Evolutionary conservation across 495 filamentous ascomycete species (phyloP).

Genomic region (Opeltia flavorubescens): DNA sequence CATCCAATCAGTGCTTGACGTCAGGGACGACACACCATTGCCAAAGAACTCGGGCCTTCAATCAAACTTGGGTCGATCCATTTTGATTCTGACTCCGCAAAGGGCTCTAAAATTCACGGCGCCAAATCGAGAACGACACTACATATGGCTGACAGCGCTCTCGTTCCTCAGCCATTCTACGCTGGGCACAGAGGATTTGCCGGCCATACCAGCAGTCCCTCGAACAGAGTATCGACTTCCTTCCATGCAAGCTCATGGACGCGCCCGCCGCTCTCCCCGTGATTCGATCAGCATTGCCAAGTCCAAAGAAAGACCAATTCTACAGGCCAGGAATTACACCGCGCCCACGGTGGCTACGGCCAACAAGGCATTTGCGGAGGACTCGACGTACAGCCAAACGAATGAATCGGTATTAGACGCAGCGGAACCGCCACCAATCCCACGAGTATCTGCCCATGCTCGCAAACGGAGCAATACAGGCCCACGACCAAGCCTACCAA

Average conservation of each 20-base stretch:
- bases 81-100: slow-evolving; percentile 85
- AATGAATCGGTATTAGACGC: slow-evolving; percentile 24
- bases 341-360: slow-evolving; percentile 14
- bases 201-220: slow-evolving; percentile 39
- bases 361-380: slow-evolving; percentile 26
- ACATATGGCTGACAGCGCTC: slow-evolving; percentile 85
- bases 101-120: slow-evolving; percentile 94
- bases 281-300: slow-evolving; percentile 89
- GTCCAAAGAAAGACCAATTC: slow-evolving; percentile 43
- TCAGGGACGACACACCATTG: slow-evolving; percentile 82
- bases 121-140: slow-evolving; percentile 68
- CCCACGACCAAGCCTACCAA: slow-evolving; percentile 32
- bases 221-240: slow-evolving; percentile 30
- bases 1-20: slow-evolving; percentile 93
- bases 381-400: slow-evolving; percentile 2
- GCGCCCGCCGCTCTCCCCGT: slow-evolving; percentile 47
- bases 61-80: slow-evolving; percentile 75
- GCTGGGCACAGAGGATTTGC: slow-evolving; percentile 54
- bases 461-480: slow-evolving; percentile 80
- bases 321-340: slow-evolving; percentile 14
- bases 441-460: slow-evolving; percentile 49
- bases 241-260: slow-evolving; percentile 20
- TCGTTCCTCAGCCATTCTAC: slow-evolving; percentile 85
- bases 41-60: slow-evolving; percentile 51
- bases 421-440: slow-evolving; percentile 70